Base-by-base conservation (phyloP, 2,329 filamentous ascomycete genomes). In the Neospermospora avenae region DNA sequence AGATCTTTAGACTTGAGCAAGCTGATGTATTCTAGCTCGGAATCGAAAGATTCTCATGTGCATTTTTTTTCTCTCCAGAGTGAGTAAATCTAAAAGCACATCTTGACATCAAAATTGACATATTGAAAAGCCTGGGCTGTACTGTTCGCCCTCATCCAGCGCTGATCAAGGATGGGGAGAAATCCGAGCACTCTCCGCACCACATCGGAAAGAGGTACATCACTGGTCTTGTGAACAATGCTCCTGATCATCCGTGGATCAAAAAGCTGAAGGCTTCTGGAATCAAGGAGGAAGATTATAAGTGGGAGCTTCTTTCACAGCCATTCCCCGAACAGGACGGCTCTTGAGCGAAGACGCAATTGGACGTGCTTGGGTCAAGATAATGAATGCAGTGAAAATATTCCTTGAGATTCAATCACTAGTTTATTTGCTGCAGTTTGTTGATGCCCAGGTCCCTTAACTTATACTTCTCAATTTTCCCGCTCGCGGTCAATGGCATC, bases 391-490 rank as follows among this genome's bases (percentile, higher is more conserved):
- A 14, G 11, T 13, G n/a, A n/a, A 22, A 14, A 4, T 37, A 14
- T 11, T 8, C n/a, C 16, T 41, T n/a, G 7, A 39, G 7, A 13
- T 4, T 39, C 6, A 20, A 24, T 20, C 2, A 11, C 42, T 39
- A 16, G 7, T 28, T 18, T 39, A 18, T 18, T 14, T 25, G 11
- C 16, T 57, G 54, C 3, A 57, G 42, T 41, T 34, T 57, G 18
- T 20, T 18, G 20, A 57, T 37, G 14, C 42, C 42, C 4, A 48
- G 14, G 4, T 57, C 31, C 16, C 54, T 31, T 13, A 57, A n/a
- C 16, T 57, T 57, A 31, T 48, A 57, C 18, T 57, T 57, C 16
- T 57, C 54, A 13, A 57, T 48, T 22, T 57, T 57, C 10, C 54
- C 54, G 34, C 42, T 57, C 22, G 54, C 54, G 18, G 42, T 57